These are phyloP conservation scores for Lipomyces spencermartinsiae DNA, from an alignment of 805 yeast genomes.

Conservation along the genomic window DNA sequence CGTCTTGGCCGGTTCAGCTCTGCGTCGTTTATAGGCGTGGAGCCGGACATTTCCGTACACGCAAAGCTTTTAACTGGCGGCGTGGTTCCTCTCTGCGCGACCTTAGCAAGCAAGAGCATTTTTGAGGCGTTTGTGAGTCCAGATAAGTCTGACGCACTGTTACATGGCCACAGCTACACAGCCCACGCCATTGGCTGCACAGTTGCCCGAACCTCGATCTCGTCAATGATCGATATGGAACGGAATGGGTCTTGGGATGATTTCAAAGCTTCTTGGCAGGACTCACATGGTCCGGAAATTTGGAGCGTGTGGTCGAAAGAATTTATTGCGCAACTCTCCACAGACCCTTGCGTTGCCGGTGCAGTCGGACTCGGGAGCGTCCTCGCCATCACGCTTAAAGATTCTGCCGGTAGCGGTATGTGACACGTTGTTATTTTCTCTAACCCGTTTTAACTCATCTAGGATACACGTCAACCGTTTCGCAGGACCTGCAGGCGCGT, in stretches of 20 bases:
- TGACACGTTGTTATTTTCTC: conserved; percentile 20
- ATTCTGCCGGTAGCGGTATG: conserved; percentile 24
- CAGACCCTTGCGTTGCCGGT: conserved; percentile 28
- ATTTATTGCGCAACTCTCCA: conserved; percentile 33
- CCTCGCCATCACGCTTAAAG: conserved; percentile 37
- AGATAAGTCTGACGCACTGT: conserved; percentile 40
- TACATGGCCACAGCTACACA: conserved; percentile 43
- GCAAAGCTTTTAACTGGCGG: conserved; percentile 44
- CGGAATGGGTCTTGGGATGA: conserved; percentile 28
- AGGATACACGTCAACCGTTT: conserved; percentile 6
- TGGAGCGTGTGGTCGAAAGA: conserved; percentile 40
- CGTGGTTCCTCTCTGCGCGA: conserved; percentile 39
- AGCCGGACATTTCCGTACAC: conserved; percentile 41
- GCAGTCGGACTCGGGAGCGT: conserved; percentile 40
- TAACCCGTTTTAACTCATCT: conserved; percentile 12
- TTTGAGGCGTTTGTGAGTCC: conserved; percentile 39
- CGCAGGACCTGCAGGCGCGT: conserved; percentile 8
- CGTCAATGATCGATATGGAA: conserved; percentile 22
- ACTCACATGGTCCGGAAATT: conserved; percentile 11
- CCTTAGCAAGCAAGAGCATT: conserved; percentile 39
- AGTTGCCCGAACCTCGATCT: conserved; percentile 38
- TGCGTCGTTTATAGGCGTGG: conserved; percentile 31
- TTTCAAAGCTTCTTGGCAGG: conserved; percentile 33
- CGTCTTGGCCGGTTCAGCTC: conserved; percentile 39
- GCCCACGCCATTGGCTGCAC: conserved; percentile 43